A percentile compares a stretch with the other conserved stretches of the same genome.
These are phyloP conservation scores for Arxiozyma telluris DNA, from an alignment of 1,139 yeast genomes.

Conservation along the genomic window DNA sequence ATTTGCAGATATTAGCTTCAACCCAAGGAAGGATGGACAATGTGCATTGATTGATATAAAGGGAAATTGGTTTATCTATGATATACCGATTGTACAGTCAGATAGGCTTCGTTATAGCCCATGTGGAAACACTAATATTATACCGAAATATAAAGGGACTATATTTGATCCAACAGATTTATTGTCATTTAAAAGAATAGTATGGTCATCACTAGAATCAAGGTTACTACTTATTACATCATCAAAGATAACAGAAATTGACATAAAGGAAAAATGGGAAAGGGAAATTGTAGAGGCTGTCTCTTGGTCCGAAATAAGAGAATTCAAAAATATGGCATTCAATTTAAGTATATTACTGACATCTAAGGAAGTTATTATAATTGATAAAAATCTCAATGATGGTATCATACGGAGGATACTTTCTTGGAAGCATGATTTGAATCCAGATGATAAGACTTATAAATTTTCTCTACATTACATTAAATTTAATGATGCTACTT, in stretches of 20 bases:
- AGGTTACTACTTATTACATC: constrained; percentile 39
- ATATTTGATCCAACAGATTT: constrained; percentile 42
- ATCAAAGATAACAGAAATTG: constrained; percentile 35
- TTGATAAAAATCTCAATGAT: constrained; percentile 22
- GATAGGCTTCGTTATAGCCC: not conserved
- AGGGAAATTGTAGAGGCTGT: constrained; percentile 41
- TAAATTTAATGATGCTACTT: constrained; percentile 3
- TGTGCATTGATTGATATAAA: constrained; percentile 42
- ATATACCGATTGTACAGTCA: constrained; percentile 16
- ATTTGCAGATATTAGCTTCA: constrained; percentile 41
- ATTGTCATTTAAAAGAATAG: constrained; percentile 47
- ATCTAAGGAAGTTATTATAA: constrained; percentile 50
- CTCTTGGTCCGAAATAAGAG: constrained; percentile 50
- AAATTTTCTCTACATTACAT: constrained; percentile 32
- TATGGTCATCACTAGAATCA: constrained; percentile 37
- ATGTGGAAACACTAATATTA: constrained; percentile 7
- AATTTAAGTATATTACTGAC: constrained; percentile 43
- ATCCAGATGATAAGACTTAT: constrained; percentile 48
- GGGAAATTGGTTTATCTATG: constrained; percentile 44
- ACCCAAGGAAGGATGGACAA: constrained; percentile 34
- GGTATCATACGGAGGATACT: constrained; percentile 36
- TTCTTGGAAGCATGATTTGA: constrained; percentile 63
- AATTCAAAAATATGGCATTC: constrained; percentile 31
- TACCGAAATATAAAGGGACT: constrained; percentile 18
- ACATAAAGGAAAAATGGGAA: constrained; percentile 25